Evolutionary conservation across 2,329 filamentous ascomycete species (phyloP), one percentile per base, ranked within the genome.

Genomic region (Apiospora saccharicola): DNA sequence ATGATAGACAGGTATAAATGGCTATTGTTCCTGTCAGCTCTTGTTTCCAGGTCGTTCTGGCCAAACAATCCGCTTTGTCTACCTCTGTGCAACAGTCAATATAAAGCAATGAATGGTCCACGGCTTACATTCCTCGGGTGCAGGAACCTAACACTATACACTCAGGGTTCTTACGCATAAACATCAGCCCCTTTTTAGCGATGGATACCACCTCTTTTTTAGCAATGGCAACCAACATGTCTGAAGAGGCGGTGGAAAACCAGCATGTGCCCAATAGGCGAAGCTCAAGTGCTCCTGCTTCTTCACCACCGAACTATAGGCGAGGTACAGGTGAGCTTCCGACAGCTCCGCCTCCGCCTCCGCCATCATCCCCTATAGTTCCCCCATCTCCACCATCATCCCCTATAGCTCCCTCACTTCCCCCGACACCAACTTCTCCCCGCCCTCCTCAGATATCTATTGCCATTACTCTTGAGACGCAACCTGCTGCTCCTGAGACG

Each of bases 211-310:
- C 37, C 37, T 41, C 37, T 10, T 41, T 41, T 10, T 41, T 41
- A 41, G 37, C 72, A 70, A 64, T 61, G 22, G 41, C 51, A 61
- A 6, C 53, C 24, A 57, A 73, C 49, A 68, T 26, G 51, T n/a
- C 51, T 34, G 37, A 46, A 46, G 14, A 4, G 13, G 14, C 8
- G 13, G 34, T n/a, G 46, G 37, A 47, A 12, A 26, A 24, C 3
- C 10, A 24, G 14, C n/a, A 61, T n/a, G 47, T 37, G 22, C 53
- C 53, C 30, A 26, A 53, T 30, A 53, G 49, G 12, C n/a, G 49
- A 1, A 14, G 49, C 49, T 12, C 49, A 53, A 53, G 49, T n/a
- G n/a, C 37, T 41, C 37, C 37, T 24, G 49, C 49, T 24, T 26
- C 49, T 13, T 53, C 8, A 14, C 10, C 49, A 51, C 49, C 8